Percentiles rank a stretch among this genome's conserved stretches.
phyloP scores from a whole-genome alignment of 2,329 filamentous ascomycete genomes.

The Colletotrichum phormii region DNA sequence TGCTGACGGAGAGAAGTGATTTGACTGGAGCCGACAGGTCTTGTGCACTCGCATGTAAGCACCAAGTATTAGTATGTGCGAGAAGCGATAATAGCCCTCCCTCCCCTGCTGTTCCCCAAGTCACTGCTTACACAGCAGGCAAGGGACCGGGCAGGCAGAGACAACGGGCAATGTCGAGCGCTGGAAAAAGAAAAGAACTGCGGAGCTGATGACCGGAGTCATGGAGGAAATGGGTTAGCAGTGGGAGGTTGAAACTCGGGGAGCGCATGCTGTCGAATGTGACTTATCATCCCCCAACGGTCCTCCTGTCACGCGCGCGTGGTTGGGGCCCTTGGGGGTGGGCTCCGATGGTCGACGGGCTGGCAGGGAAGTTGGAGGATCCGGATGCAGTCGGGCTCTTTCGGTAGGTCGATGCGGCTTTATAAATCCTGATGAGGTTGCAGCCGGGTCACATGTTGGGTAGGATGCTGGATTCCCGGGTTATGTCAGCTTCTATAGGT shows the following conservation, averaged over 20 bases:
- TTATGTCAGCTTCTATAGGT: slow-evolving; percentile 16
- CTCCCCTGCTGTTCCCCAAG: slow-evolving; percentile 15
- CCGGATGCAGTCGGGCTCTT: not conserved
- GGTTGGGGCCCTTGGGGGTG: slow-evolving; percentile 16
- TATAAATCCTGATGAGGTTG: not conserved
- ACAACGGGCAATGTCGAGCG: slow-evolving; percentile 2
- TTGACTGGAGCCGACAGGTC: not conserved
- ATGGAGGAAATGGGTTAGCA: slow-evolving; percentile 6
- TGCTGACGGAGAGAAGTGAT: not conserved
- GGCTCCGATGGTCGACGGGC: slow-evolving; percentile 11
- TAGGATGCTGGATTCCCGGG: not conserved
- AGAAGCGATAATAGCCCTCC: slow-evolving; percentile 3
- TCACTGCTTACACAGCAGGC: slow-evolving; percentile 16
- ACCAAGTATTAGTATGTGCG: not conserved
- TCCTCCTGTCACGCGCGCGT: slow-evolving; percentile 25
- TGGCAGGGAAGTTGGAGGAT: slow-evolving; percentile 10
- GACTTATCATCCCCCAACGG: slow-evolving; percentile 23
- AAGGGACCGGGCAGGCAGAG: slow-evolving; percentile 14
- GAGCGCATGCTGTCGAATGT: slow-evolving; percentile 23
- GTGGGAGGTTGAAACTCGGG: slow-evolving; percentile 25
- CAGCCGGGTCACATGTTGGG: slow-evolving; percentile 11
- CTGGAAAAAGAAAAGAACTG: slow-evolving; percentile 26
- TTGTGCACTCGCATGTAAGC: slow-evolving; percentile 9
- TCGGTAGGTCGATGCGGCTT: slow-evolving; percentile 6
- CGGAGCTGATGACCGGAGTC: slow-evolving; percentile 25